These are phyloP conservation scores for Trichophyton mentagrophytes DNA, from an alignment of 2,329 filamentous ascomycete species.

Conservation along the genomic window DNA sequence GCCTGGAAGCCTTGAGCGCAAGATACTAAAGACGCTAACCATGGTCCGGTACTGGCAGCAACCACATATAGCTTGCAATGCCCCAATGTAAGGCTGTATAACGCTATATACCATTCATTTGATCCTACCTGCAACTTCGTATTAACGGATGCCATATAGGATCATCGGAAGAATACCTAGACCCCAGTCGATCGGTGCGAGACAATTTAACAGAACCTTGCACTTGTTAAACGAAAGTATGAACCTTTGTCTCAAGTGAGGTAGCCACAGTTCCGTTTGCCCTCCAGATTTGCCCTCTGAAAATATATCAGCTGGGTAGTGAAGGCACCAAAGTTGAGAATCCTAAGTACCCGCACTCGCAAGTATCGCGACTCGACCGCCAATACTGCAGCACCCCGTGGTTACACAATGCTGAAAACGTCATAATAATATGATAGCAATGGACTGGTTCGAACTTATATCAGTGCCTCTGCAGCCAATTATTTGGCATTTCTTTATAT, in stretches of 20 bases:
- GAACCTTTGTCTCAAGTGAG: constrained; percentile 29
- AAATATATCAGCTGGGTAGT: neutral
- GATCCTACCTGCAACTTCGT: neutral
- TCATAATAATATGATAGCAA: neutral
- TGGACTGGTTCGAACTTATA: neutral
- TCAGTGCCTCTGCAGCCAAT: neutral
- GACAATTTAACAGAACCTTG: constrained; percentile 34
- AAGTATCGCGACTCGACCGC: neutral
- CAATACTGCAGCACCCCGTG: neutral
- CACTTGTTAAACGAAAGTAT: constrained; percentile 38
- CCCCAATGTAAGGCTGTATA: constrained; percentile 21
- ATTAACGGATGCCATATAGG: neutral
- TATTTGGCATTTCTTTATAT: neutral
- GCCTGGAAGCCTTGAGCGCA: constrained; percentile 33
- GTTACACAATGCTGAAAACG: neutral
- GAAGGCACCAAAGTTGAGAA: neutral
- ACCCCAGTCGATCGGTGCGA: constrained; percentile 22
- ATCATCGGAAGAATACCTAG: neutral
- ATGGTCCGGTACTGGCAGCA: constrained; percentile 33
- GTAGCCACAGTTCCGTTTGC: neutral
- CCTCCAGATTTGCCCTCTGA: neutral
- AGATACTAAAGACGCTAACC: constrained; percentile 35
- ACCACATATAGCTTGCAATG: constrained; percentile 15
- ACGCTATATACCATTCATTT: neutral
- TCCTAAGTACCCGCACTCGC: neutral